Percentiles rank a stretch among this genome's conserved stretches.
Evolutionary conservation across 352 stramenopile genomes (phyloP).

Genomic region (Pseudoperonospora humuli): DNA sequence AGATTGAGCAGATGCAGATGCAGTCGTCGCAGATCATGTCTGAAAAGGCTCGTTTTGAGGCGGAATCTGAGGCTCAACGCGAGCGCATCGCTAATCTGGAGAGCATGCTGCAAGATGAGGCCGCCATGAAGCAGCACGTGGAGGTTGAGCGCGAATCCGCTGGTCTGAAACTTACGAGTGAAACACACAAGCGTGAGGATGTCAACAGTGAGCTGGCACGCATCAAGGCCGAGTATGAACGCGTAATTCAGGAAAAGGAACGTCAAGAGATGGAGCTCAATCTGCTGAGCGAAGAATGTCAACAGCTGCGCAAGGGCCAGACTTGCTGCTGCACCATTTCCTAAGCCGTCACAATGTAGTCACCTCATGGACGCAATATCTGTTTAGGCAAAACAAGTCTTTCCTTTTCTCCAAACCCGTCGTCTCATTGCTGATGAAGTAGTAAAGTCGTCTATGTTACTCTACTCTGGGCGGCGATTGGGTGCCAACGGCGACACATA

Average conservation of each 20-base stretch:
- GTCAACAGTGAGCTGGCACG: constrained; percentile 48
- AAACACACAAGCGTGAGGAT: constrained; percentile 49
- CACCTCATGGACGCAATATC: constrained; percentile 3
- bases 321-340: constrained; percentile 66
- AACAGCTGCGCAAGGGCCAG: constrained; percentile 63
- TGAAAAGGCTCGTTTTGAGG: constrained; percentile 62
- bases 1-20: constrained; percentile 80
- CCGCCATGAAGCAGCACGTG: constrained; percentile 54
- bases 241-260: constrained; percentile 76
- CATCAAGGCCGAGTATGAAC: constrained; percentile 63
- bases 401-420: constrained; percentile 3
- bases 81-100: constrained; percentile 67
- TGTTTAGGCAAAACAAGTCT: constrained; percentile 15
- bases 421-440: constrained; percentile 16
- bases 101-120: constrained; percentile 51
- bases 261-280: constrained; percentile 72
- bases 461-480: constrained; percentile 38
- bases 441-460: constrained; percentile 1
- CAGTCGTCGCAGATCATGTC: constrained; percentile 68
- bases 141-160: constrained; percentile 75
- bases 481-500: constrained; percentile 78
- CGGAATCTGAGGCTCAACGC: constrained; percentile 55
- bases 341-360: constrained; percentile 21
- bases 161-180: constrained; percentile 52
- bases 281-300: constrained; percentile 66